Evolutionary conservation across 2,329 filamentous ascomycete genomes (phyloP), one percentile per base, ranked within the genome.

Genomic region (Talaromyces albobiverticillius): DNA sequence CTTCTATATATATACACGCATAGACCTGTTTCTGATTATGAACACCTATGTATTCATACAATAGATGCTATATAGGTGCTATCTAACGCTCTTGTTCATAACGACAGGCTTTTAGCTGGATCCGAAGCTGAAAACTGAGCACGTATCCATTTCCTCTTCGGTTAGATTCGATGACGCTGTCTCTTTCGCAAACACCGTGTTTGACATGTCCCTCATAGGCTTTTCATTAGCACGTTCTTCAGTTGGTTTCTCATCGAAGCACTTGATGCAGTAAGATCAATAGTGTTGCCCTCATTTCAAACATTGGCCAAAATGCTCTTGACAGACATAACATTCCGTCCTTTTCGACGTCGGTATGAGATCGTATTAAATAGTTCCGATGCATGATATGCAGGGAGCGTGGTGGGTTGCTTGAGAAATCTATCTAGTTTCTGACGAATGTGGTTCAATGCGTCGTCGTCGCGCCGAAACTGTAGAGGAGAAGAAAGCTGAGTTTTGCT

Each of bases 401-500:
- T 45, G 34, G 22, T 51, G 16, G 61, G 58, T 5, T 57, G 36
- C 14, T 45, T 50, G 2, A 71, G 56, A 7, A 60, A 62, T n/a
- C 78, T 74, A 43, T 77, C 74, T 25, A 78, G 71, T 13, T 78
- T 77, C 20, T 77, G 69, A 9, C 79, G 25, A 75, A 78, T 67
- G 81, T 85, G 72, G n/a, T 75, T 65, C 23, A 77, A 74, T 0
- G 82, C 80, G 56, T 83, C 76, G 1, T 79, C 67, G 59, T 89
- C 85, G 67, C 86, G 78, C 36, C 78, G 68, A 25, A 83, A 83
- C 2, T 75, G 76, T 46, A 78, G 73, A 1, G 62, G 61, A 0
- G 80, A 78, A 0, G 91, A 90, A 51, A 96, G 62, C n/a, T 73
- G 82, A 1, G 90, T 88, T 63, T 90, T 81, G 2, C 85, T 79